phyloP scores from a whole-genome alignment of 225 moss, liverwort and hornwort genomes.

The Lunularia cruciata region DNA sequence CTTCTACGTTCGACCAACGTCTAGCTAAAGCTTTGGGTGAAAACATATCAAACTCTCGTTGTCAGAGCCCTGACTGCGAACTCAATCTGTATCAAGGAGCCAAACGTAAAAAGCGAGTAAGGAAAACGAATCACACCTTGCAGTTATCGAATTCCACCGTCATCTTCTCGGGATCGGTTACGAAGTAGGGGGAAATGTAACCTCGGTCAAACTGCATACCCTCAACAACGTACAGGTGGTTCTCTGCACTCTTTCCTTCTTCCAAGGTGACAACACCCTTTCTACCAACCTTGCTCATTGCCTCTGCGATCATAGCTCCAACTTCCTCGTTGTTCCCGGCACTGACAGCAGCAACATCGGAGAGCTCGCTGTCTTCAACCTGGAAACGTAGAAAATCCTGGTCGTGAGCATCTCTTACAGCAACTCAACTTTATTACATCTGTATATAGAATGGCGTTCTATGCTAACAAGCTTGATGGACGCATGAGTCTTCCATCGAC shows the following conservation, averaged over 20 bases:
- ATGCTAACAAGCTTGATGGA: too few species aligned
- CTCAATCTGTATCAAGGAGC: too few species aligned
- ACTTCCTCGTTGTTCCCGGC: constrained; percentile 89
- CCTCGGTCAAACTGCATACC: constrained; percentile 99
- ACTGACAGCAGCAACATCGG: constrained; percentile 96
- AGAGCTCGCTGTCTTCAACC: constrained; percentile 95
- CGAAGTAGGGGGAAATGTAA: constrained; percentile 93
- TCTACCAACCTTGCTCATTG: constrained; percentile 92
- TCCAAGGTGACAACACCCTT: constrained; percentile 90
- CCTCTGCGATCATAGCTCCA: constrained; percentile 93
- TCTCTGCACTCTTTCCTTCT: constrained; percentile 97
- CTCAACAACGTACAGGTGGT: constrained; percentile 83
- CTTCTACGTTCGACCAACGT: too few species aligned
- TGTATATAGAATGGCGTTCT: too few species aligned
- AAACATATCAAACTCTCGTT: too few species aligned
- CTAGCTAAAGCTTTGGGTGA: too few species aligned
- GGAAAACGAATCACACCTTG: constrained; percentile 46
- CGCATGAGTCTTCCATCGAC: background rate
- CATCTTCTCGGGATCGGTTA: constrained; percentile 98
- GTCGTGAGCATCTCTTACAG: too few species aligned
- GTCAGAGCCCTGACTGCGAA: too few species aligned
- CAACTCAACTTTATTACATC: too few species aligned
- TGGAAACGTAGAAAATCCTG: too few species aligned
- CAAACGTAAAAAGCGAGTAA: background rate
- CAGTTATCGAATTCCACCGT: constrained; percentile 87